Evolutionary conservation across 148 eudicot genomes (phyloP).

Genomic region (Simmondsia chinensis): DNA sequence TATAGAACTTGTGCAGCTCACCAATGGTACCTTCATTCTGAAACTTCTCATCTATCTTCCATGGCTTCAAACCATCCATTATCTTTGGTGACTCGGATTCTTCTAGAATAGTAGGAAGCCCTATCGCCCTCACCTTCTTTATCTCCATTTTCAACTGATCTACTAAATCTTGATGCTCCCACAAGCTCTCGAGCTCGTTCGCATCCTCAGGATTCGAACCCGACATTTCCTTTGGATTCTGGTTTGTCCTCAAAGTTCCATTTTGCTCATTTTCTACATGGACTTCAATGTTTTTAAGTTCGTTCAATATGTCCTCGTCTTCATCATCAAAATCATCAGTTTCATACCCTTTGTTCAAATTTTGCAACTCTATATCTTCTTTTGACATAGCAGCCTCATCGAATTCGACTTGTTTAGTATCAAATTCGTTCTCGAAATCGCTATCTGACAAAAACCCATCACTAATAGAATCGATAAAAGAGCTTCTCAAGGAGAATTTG

Average conservation of each 20-base stretch:
- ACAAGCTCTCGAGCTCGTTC: constrained; percentile 54
- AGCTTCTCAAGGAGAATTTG: constrained; percentile 27
- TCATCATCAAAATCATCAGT: constrained; percentile 31
- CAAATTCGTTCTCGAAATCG: constrained; percentile 42
- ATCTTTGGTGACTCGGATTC: constrained; percentile 81
- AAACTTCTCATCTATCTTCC: constrained; percentile 81
- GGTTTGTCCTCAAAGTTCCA: constrained; percentile 20
- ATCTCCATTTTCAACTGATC: constrained; percentile 92
- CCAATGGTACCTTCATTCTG: constrained; percentile 37
- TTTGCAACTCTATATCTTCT: constrained; percentile 19
- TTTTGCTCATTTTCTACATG: constrained; percentile 4
- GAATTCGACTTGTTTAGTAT: constrained; percentile 12
- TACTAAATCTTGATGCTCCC: constrained; percentile 96
- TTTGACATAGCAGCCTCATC: constrained; percentile 2
- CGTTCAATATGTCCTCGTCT: constrained; percentile 37
- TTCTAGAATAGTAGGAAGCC: constrained; percentile 91
- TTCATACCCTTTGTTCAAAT: constrained; percentile 21
- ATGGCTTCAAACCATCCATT: constrained; percentile 73
- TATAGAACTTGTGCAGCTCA: constrained; percentile 81
- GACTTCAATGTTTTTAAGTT: constrained; percentile 12
- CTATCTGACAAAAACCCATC: constrained; percentile 53
- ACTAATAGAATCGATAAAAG: constrained; percentile 34
- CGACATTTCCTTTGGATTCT: constrained; percentile 19
- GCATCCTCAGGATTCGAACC: constrained; percentile 38
- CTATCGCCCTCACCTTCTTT: constrained; percentile 70